phyloP scores from a whole-genome alignment of 441 rosid species.

The Gossypium davidsonii region DNA sequence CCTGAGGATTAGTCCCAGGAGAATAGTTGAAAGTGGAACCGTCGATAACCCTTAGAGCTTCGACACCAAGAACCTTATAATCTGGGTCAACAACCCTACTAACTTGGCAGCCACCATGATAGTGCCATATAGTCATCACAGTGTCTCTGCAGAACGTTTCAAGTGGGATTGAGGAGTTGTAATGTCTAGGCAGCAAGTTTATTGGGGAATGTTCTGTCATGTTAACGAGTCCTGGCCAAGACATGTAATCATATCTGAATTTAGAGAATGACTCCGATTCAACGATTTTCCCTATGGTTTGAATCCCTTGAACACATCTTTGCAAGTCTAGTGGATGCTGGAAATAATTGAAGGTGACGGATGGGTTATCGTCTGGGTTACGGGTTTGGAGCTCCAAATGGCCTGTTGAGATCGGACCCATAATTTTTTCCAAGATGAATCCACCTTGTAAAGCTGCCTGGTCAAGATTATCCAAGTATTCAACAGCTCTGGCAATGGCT shows the following conservation, averaged over 20 bases:
- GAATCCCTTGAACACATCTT: slow-evolving; percentile 62
- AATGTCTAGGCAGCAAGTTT: slow-evolving; percentile 58
- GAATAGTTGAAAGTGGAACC: slow-evolving; percentile 69
- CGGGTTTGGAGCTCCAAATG: slow-evolving; percentile 53
- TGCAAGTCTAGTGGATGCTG: slow-evolving; percentile 48
- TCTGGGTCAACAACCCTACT: slow-evolving; percentile 68
- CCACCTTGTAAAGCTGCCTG: slow-evolving; percentile 56
- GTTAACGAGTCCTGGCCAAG: slow-evolving; percentile 44
- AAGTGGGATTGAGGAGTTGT: slow-evolving; percentile 38
- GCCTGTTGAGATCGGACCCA: slow-evolving; percentile 69
- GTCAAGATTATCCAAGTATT: slow-evolving; percentile 35
- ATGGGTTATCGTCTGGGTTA: slow-evolving; percentile 60
- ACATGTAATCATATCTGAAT: slow-evolving; percentile 32
- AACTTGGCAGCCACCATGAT: slow-evolving; percentile 88
- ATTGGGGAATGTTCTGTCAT: slow-evolving; percentile 49
- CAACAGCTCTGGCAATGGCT: slow-evolving; percentile 40
- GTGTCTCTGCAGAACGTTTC: slow-evolving; percentile 75
- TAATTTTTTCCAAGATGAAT: slow-evolving; percentile 63
- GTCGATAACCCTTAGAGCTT: slow-evolving; percentile 66
- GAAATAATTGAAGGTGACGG: slow-evolving; percentile 79
- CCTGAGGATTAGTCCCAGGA: slow-evolving; percentile 98
- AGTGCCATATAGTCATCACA: slow-evolving; percentile 92
- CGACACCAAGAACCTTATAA: slow-evolving; percentile 69
- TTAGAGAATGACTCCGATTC: slow-evolving; percentile 50
- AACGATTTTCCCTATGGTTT: slow-evolving; percentile 46